Evolutionary conservation across 2,329 filamentous ascomycete genomes (phyloP), one percentile per base, ranked within the genome.

Genomic region (Neurospora crassa): DNA sequence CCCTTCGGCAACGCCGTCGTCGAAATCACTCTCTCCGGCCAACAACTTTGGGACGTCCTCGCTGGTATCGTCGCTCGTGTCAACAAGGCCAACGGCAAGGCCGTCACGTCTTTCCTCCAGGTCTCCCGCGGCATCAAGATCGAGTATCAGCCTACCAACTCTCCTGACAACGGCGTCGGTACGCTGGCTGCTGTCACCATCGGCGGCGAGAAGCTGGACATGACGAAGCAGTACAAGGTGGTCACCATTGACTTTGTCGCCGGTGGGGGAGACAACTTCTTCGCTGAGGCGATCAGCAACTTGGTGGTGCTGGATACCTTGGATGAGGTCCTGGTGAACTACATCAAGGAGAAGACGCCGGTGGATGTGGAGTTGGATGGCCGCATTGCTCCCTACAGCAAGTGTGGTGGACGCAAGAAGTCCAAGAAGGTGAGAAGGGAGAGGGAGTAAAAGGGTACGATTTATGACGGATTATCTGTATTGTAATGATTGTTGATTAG

Each of bases 1-100:
- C 89, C 89, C 47, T 91, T 91, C 74, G 86, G 87, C 70, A 91
- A 91, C 78, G 82, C 88, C 67, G 82, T 91, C 24, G 88, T 89
- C 10, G 87, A 90, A 75, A 79, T 90, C 18, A 80, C 77, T 0
- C 82, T 87, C 73, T 80, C 81, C 0, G 89, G 89, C 20, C 80
- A 84, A 10, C 82, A 86, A 63, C 77, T 91, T 5, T 87, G 86
- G 83, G 81, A 83, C 59, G 81, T 87, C 5, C 81, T 91, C 41
- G 88, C 91, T 76, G 89, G 89, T 5, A 83, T 86, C 71, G 83
- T 90, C 3, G 83, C 84, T 5, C 80, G 80, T 34, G 79, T 87
- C 59, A 90, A 86, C 79, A 82, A 87, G 74, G 83, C 82, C 75
- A 90, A 88, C 77, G 79, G 83, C 10, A 78, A 83, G 71, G 76